A percentile compares a stretch with the other conserved stretches of the same genome.
Evolutionary conservation across 1,284 basidiomycete species (phyloP).

Genomic region (Sporisorium iseilematis-ciliati): DNA sequence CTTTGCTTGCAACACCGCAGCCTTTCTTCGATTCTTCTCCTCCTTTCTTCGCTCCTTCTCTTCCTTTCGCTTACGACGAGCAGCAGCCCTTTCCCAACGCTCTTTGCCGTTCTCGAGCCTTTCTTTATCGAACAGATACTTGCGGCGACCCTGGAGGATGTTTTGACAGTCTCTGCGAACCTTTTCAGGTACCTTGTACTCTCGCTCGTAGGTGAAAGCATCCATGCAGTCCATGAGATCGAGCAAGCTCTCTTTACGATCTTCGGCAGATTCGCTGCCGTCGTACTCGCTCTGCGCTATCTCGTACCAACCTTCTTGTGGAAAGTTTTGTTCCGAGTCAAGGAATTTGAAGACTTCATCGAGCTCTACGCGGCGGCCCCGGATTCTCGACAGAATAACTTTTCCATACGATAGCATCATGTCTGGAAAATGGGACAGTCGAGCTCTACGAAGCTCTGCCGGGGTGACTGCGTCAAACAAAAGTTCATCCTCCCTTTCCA

Average conservation of each 20-base stretch:
- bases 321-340: not conserved
- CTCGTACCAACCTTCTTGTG: not conserved
- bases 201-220: not conserved
- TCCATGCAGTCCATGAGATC: constrained; percentile 1
- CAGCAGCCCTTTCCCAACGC: not conserved
- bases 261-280: not conserved
- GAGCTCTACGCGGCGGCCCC: not conserved
- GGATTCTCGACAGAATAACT: not conserved
- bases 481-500: too few species aligned
- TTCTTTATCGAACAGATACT: not conserved
- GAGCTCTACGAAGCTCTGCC: not conserved
- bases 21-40: not conserved
- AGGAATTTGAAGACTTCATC: not conserved
- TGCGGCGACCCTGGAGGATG: not conserved
- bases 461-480: too few species aligned
- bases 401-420: not conserved
- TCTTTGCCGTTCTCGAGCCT: constrained; percentile 2
- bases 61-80: not conserved
- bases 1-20: not conserved
- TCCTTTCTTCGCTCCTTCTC: too few species aligned
- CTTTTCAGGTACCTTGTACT: not conserved
- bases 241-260: not conserved
- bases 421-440: not conserved
- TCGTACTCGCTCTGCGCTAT: constrained; percentile 1
- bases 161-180: not conserved